Evolutionary conservation across 1,284 basidiomycete genomes (phyloP), one percentile per base, ranked within the genome.

Genomic region (Tylopilus sp.): DNA sequence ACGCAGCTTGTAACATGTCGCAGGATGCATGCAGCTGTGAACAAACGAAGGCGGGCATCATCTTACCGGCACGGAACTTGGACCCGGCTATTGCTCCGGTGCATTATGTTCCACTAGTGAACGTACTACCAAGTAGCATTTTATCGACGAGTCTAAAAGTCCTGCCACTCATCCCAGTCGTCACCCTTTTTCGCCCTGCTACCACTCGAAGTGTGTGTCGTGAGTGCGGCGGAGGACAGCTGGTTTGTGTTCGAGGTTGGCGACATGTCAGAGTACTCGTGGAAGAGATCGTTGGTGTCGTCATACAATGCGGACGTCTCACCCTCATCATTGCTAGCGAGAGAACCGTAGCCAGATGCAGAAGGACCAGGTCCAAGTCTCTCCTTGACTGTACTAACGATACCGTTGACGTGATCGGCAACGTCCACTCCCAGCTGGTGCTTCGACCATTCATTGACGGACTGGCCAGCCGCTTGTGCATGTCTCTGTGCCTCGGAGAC

Each of bases 111-210:
- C 23, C 16, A 25, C 21, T 38, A 25, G 8, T n/a, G 12, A 12
- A 19, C 13, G 19, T 36, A 31, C 13, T 23, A 38, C 16, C n/a
- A 19, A 3, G n/a, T 15, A 6, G 25, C 25, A 7, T 25, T 4
- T 4, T 41, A 28, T 26, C 12, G 12, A 34, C 30, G 4, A 31
- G 18, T 52, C 72, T 76, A 88, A 60, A 88, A 88, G 61, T 86
- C 84, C 67, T 87, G 82, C 86, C 86, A 89, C 35, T 88, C 85
- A 48, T 78, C 84, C 82, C 85, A 87, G 37, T 79, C 78, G 49
- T 76, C 78, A 36, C 70, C 72, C 61, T 81, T 79, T 53, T 71
- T 71, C 35, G 58, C 57, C 43, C 64, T 60, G 9, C 55, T 55
- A 16, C 65, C 43, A 36, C 57, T 57, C 18, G 60, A 42, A 34